Evolutionary conservation across 768 basidiomycete genomes (phyloP).

Genomic region (Amanita muscaria): DNA sequence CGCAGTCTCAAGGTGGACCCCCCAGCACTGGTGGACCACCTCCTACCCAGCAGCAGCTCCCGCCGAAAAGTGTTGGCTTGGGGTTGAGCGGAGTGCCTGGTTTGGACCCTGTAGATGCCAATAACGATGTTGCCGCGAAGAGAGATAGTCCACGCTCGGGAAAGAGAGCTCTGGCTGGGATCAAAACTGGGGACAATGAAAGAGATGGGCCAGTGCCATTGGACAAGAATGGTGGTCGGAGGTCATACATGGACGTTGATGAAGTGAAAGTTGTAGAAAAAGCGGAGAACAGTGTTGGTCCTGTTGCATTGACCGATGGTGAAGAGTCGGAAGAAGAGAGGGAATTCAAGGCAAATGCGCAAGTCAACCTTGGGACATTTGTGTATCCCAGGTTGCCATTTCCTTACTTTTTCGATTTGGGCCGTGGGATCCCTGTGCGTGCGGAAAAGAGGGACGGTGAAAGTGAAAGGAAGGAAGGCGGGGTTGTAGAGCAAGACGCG

Average conservation of each 20-base stretch:
- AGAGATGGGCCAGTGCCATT: neutral
- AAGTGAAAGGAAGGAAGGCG: conserved; percentile 8
- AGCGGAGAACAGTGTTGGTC: conserved; percentile 13
- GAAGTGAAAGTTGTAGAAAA: conserved; percentile 6
- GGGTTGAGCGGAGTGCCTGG: conserved; percentile 3
- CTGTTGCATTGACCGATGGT: conserved; percentile 9
- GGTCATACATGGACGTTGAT: neutral
- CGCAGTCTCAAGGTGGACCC: neutral
- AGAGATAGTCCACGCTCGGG: conserved; percentile 1
- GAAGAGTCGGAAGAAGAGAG: conserved; percentile 19
- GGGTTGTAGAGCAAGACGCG: conserved; percentile 12
- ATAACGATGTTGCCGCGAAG: neutral
- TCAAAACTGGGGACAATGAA: conserved; percentile 9
- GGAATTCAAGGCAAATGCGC: conserved; percentile 19
- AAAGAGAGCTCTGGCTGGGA: conserved; percentile 5
- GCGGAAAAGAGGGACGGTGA: conserved; percentile 10
- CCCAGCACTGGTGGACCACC: neutral
- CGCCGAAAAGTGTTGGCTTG: neutral
- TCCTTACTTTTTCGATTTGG: conserved; percentile 42
- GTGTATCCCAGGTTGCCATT: conserved; percentile 52
- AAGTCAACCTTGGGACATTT: conserved; percentile 45
- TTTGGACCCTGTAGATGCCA: conserved; percentile 8
- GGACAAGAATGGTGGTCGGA: conserved; percentile 2
- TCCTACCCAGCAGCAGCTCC: neutral
- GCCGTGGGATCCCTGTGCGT: conserved; percentile 16